Evolutionary conservation across 345 rosid species (phyloP), one percentile per base, ranked within the genome.

Genomic region (Pistacia atlantica): DNA sequence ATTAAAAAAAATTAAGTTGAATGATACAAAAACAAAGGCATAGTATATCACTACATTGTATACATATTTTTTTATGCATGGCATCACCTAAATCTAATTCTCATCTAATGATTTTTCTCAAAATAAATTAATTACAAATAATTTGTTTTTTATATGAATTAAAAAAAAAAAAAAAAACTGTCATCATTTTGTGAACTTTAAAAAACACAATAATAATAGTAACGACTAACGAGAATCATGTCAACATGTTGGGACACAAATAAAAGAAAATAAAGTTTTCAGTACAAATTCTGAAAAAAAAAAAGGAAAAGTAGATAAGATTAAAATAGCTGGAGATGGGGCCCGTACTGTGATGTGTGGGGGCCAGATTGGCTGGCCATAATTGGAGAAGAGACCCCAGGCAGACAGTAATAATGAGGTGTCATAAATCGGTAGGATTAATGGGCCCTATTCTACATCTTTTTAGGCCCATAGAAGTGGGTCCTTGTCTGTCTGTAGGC

Each of bases 351-450:
- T 46, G 58, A 45, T 6, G 72, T 42, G 58, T 54, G 63, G 83
- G 78, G 66, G 52, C 78, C 11, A 18, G 55, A 77, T 51, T 78
- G 83, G 84, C 83, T 78, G 73, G 76, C 74, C 74, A 35, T 71
- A 6, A 77, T 66, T 71, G 69, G 70, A 72, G 55, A n/a, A 11
- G 31, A 71, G 85, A 79, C 77, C 78, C 81, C 66, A 49, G 11
- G 72, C 78, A 72, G 73, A 75, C 80, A 74, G 25, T 16, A 33
- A 71, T 77, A 45, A 75, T 76, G 67, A 16, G 20, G 59, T 42
- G 73, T 70, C 77, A 75, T 28, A 25, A 8, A 74, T 73, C 71
- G 64, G 18, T 76, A 28, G 61, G 59, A 59, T 31, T 25, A 4
- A 76, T 79, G 83, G 83, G 54, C 76, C 84, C 79, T 55, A 4